These are phyloP conservation scores for Lachancea kluyveri DNA, from an alignment of 805 yeast species.

Conservation along the genomic window DNA sequence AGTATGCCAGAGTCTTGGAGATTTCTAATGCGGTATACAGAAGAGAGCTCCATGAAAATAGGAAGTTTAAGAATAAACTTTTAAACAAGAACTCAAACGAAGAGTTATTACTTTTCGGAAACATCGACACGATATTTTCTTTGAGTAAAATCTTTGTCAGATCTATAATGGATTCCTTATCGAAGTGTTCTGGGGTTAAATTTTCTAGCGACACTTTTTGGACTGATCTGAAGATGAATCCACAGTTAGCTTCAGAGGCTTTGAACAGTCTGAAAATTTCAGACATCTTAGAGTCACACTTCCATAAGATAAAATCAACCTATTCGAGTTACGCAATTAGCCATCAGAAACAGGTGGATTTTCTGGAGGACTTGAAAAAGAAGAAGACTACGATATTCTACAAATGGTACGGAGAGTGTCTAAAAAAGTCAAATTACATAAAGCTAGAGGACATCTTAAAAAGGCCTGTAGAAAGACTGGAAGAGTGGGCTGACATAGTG, in stretches of 20 bases:
- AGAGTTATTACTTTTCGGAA: conserved; percentile 37
- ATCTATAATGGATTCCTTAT: conserved; percentile 8
- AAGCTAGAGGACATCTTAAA: conserved; percentile 28
- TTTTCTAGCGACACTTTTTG: too few relatives aligned
- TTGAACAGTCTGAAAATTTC: too few relatives aligned
- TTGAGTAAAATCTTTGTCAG: conserved; percentile 31
- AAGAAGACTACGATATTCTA: conserved; percentile 15
- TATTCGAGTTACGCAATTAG: conserved; percentile 30
- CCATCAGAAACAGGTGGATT: conserved; percentile 27
- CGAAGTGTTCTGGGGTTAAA: too few relatives aligned
- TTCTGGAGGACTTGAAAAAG: conserved; percentile 17
- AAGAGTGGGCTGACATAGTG: conserved; percentile 19
- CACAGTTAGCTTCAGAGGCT: too few relatives aligned
- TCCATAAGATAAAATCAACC: conserved; percentile 30
- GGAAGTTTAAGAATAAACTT: conserved; percentile 28
- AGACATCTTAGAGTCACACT: conserved; percentile 23
- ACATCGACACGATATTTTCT: conserved; percentile 35
- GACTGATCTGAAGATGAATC: too few relatives aligned
- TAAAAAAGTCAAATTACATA: conserved; percentile 22
- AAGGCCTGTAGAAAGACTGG: conserved; percentile 29
- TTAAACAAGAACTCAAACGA: conserved; percentile 26
- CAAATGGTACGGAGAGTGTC: conserved; percentile 33
- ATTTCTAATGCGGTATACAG: conserved; percentile 30
- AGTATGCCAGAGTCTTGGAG: conserved; percentile 28
- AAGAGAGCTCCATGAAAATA: conserved; percentile 27